phyloP scores from a whole-genome alignment of 306 rosid species.

The Pachyrhizus erosus region DNA sequence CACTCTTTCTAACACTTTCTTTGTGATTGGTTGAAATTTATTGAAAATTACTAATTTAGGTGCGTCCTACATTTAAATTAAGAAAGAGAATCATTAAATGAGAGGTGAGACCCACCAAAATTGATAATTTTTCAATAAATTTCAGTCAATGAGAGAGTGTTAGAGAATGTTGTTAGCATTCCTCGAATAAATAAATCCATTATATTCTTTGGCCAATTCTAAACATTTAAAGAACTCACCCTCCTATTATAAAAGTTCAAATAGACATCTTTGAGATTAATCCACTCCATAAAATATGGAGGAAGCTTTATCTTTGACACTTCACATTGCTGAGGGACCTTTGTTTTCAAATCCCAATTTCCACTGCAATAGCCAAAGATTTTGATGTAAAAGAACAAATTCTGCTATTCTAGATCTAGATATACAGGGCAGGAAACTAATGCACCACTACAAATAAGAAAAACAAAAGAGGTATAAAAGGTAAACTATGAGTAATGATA shows the following conservation, averaged over 20 bases:
- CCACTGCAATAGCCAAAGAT: constrained; percentile 62
- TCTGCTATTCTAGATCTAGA: neutral
- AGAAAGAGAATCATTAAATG: too few species aligned
- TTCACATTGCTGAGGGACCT: constrained; percentile 91
- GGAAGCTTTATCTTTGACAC: constrained; percentile 83
- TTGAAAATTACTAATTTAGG: too few species aligned
- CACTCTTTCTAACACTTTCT: too few species aligned
- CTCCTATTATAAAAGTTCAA: constrained; percentile 81
- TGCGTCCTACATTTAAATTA: too few species aligned
- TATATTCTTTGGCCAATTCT: neutral
- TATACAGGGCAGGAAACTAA: neutral
- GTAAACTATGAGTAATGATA: constrained; percentile 31
- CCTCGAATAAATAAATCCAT: neutral
- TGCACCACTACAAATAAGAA: constrained; percentile 14
- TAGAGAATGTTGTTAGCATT: too few species aligned
- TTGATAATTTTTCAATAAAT: too few species aligned
- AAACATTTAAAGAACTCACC: constrained; percentile 55
- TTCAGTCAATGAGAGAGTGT: too few species aligned
- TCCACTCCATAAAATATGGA: constrained; percentile 87
- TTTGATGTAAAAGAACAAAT: constrained; percentile 17
- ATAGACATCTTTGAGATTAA: constrained; percentile 90
- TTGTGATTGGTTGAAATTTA: too few species aligned
- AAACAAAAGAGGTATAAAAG: constrained; percentile 12
- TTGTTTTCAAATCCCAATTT: constrained; percentile 98
- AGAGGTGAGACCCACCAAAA: too few species aligned